These are phyloP conservation scores for Sistotremastrum suecicum DNA, from an alignment of 768 basidiomycete genomes.

Conservation along the genomic window DNA sequence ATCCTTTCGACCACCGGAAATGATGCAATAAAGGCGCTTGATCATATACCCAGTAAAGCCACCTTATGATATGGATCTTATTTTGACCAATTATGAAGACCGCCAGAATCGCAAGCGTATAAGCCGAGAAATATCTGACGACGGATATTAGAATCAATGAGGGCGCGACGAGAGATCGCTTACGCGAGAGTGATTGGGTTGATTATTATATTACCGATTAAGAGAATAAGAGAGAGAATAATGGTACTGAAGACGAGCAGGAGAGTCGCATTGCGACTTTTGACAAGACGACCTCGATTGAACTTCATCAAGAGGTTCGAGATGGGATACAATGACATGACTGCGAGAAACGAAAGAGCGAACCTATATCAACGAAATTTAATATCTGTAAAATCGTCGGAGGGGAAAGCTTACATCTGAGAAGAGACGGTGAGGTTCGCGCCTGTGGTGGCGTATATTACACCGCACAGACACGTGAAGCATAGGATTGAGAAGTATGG, in stretches of 20 bases:
- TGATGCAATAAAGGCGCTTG: conserved; percentile 37
- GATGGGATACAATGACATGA: conserved; percentile 51
- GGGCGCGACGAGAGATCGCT: conserved; percentile 5
- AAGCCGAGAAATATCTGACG: conserved; percentile 46
- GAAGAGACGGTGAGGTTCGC: conserved; percentile 39
- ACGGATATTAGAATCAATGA: background rate
- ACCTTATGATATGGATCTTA: conserved; percentile 38
- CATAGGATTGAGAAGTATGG: conserved; percentile 37
- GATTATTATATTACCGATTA: conserved; percentile 47
- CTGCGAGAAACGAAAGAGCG: conserved; percentile 49
- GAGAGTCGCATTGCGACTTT: conserved; percentile 27
- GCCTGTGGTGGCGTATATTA: conserved; percentile 45
- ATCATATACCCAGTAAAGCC: conserved; percentile 49
- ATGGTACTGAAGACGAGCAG: conserved; percentile 27
- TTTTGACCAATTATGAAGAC: conserved; percentile 38
- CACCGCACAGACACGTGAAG: conserved; percentile 34
- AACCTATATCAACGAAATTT: conserved; percentile 27
- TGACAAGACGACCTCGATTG: conserved; percentile 44
- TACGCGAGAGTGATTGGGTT: conserved; percentile 43
- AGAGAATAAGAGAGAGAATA: conserved; percentile 25
- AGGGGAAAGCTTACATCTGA: conserved; percentile 30
- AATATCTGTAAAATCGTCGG: background rate
- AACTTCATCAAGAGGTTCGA: conserved; percentile 48
- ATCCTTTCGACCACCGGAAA: conserved; percentile 21
- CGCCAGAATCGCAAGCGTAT: conserved; percentile 34